A percentile compares a stretch with the other conserved stretches of the same genome.
phyloP scores from a whole-genome alignment of 257 asterid genomes.

The Rubia yunnanensis region DNA sequence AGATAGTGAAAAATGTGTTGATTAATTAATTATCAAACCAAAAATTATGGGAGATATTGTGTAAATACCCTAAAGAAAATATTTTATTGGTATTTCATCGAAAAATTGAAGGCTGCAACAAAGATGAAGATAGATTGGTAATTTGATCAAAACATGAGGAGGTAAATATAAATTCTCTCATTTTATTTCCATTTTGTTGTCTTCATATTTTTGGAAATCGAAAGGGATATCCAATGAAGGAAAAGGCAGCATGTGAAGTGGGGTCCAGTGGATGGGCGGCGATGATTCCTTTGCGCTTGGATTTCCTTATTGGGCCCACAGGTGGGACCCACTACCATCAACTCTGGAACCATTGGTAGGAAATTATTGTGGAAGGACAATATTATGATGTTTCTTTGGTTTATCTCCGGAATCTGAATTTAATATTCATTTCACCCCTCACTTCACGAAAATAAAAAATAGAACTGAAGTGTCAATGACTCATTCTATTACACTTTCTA shows the following conservation, averaged over 20 bases:
- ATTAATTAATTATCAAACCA: no score
- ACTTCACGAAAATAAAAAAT: neutral
- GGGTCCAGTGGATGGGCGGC: constrained; percentile 43
- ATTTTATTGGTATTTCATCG: no score
- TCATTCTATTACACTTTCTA: neutral
- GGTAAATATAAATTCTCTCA: neutral
- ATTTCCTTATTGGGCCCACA: neutral
- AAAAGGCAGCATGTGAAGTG: constrained; percentile 14
- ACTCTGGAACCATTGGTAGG: constrained; percentile 17
- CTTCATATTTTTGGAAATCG: no score
- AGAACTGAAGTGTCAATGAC: neutral
- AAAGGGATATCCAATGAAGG: constrained; percentile 1
- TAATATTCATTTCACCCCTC: neutral
- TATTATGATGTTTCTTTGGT: neutral
- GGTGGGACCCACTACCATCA: neutral
- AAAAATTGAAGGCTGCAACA: no score
- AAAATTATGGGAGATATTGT: no score
- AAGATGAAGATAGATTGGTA: no score
- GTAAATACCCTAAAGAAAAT: no score
- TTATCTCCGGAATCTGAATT: neutral
- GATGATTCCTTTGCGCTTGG: constrained; percentile 35
- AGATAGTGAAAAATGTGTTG: no score
- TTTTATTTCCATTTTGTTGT: no score
- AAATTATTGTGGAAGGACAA: constrained; percentile 5
- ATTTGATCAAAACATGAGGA: neutral